A percentile compares a stretch with the other conserved stretches of the same genome.
These are phyloP conservation scores for Fusarium haematococcum DNA, from an alignment of 2,329 filamentous ascomycete species.

Conservation along the genomic window DNA sequence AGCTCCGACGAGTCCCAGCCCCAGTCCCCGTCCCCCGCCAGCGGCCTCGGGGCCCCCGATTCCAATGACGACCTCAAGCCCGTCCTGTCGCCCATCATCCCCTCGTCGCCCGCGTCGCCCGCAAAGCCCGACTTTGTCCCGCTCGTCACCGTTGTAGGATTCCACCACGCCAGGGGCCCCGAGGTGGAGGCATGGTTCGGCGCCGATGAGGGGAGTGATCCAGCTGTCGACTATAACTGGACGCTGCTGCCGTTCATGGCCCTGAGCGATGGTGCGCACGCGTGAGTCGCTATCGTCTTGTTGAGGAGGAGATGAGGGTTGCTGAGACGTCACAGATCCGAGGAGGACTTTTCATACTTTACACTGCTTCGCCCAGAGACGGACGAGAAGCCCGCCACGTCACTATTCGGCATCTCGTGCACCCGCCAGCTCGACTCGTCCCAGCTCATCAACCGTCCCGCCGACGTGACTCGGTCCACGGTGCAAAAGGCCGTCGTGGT, in stretches of 20 bases:
- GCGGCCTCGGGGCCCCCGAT: constrained; percentile 38
- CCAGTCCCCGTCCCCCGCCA: constrained; percentile 22
- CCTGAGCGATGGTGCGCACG: constrained; percentile 92
- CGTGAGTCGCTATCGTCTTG: constrained; percentile 65
- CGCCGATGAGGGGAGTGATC: constrained; percentile 77
- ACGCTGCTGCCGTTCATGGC: constrained; percentile 95
- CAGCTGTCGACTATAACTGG: constrained; percentile 89
- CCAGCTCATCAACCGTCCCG: constrained; percentile 79
- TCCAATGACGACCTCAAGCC: constrained; percentile 43
- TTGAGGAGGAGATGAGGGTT: constrained; percentile 1
- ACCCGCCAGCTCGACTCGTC: constrained; percentile 89
- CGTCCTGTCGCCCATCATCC: constrained; percentile 48
- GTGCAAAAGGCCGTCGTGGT: constrained; percentile 99
- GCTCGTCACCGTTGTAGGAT: constrained; percentile 83
- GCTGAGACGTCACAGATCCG: constrained; percentile 70
- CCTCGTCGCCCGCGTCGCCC: constrained; percentile 47
- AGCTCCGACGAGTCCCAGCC: constrained; percentile 43
- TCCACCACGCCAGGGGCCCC: constrained; percentile 87
- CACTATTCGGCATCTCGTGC: constrained; percentile 95
- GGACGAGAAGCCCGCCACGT: constrained; percentile 71
- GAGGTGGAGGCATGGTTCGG: constrained; percentile 96
- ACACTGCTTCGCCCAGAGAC: constrained; percentile 79
- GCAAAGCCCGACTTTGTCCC: constrained; percentile 65
- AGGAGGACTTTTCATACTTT: constrained; percentile 99
- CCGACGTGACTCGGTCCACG: constrained; percentile 95